Conservation (phyloP, 176 grass and related monocot genomes). For the maize (Zea mays) region Zm-B73-REFERENCE-NAM-5.0 NC_050100.1:25588501-25589000, state of each 20-base stretch:
- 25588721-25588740: background rate
- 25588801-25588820: background rate
- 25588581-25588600: background rate
- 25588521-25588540: no score
- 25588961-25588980: background rate
- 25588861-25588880: no score
- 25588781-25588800: background rate
- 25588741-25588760: background rate
- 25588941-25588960: background rate
- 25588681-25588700: no score
- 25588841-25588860: no score
- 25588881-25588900: no score
- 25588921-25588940: background rate
- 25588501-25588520: conserved; percentile 19
- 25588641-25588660: conserved; percentile 11
- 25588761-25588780: background rate
- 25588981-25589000: background rate
- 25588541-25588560: no score
- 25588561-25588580: conserved; percentile 27
- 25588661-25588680: background rate
- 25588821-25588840: no score
- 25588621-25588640: conserved; percentile 42
- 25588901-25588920: background rate
- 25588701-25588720: conserved; percentile 18
- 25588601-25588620: no score